Evolutionary conservation across 345 rosid species (phyloP), one percentile per base, ranked within the genome.

Genomic region (Arabis alpina): DNA sequence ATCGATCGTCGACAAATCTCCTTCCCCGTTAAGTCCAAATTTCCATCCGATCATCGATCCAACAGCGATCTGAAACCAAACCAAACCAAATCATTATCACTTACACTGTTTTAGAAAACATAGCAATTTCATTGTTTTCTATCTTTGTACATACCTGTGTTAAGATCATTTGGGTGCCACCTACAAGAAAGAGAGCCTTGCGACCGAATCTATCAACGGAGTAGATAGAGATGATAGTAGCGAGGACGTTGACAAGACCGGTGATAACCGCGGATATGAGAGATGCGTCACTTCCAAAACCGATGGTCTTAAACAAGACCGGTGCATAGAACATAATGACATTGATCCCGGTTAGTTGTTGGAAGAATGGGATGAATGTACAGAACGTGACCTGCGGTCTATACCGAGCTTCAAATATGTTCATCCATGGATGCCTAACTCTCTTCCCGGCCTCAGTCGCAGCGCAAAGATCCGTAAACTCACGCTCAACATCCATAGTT

Each of bases 291-390:
- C 8, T 42, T 3, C 66, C 78, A n/a, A 77, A 82, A 13, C 82
- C 81, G 7, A 82, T 13, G 28, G 81, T 80, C 30, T 62, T 67
- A 56, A 77, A 79, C 48, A 82, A 66, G 48, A 82, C 70, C 43
- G 81, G 86, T 0, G 83, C 83, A 16, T 82, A 80, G 62, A 82
- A 82, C 71, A 71, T 79, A 34, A 82, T 71, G 52, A 74, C 83
- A n/a, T 82, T 82, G 42, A 82, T 79, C 16, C 82, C 85, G 0
- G 81, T 82, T 4, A 81, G 49, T 44, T 81, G 82, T 50, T 82
- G 85, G 52, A 82, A 79, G 40, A 79, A 63, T 0, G 86, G 83
- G 23, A 80, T 80, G 14, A 80, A 15, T 0, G 24, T 13, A 52
- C 73, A 53, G 0, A 82, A 66, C 8, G 66, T 60, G 10, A 82